These are phyloP conservation scores for Combretum micranthum DNA, from an alignment of 345 rosid species.

Conservation along the genomic window DNA sequence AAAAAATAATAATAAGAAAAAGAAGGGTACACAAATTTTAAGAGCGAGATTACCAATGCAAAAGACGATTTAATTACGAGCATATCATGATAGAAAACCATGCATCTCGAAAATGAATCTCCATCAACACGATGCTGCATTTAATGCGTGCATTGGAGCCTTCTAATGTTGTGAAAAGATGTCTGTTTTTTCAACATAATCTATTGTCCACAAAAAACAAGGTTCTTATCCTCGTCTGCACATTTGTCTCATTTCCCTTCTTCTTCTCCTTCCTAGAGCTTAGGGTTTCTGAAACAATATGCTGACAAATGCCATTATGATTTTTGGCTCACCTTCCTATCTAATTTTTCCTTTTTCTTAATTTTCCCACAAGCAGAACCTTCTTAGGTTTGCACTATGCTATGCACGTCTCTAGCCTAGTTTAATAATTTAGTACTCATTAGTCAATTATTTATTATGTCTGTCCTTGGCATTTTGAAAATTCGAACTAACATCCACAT, in stretches of 20 bases:
- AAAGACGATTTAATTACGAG: not conserved
- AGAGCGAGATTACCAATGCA: conserved; percentile 18
- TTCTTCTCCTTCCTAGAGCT: conserved; percentile 22
- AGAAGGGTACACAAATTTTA: not conserved
- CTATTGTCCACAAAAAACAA: conserved; percentile 17
- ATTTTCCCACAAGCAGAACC: not conserved
- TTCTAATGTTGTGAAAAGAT: conserved; percentile 31
- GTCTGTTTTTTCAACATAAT: conserved; percentile 42
- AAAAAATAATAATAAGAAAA: too few relatives aligned
- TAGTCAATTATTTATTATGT: not conserved
- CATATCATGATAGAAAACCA: conserved; percentile 14
- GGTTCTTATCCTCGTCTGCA: conserved; percentile 7
- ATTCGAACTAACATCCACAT: too few relatives aligned
- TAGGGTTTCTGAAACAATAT: conserved; percentile 27
- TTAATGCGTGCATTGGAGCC: conserved; percentile 44
- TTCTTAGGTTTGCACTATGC: not conserved
- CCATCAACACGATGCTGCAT: conserved; percentile 33
- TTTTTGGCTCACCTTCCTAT: conserved; percentile 7
- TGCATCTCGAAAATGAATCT: conserved; percentile 46
- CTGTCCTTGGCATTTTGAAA: too few relatives aligned
- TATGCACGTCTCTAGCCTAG: not conserved
- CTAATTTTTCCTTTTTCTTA: conserved; percentile 1
- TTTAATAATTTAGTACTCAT: not conserved
- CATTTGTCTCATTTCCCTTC: too few relatives aligned
- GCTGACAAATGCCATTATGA: conserved; percentile 16